A percentile compares a stretch with the other conserved stretches of the same genome.
Evolutionary conservation across 257 asterid species (phyloP).

Genomic region (Nicotiana benthamiana): DNA sequence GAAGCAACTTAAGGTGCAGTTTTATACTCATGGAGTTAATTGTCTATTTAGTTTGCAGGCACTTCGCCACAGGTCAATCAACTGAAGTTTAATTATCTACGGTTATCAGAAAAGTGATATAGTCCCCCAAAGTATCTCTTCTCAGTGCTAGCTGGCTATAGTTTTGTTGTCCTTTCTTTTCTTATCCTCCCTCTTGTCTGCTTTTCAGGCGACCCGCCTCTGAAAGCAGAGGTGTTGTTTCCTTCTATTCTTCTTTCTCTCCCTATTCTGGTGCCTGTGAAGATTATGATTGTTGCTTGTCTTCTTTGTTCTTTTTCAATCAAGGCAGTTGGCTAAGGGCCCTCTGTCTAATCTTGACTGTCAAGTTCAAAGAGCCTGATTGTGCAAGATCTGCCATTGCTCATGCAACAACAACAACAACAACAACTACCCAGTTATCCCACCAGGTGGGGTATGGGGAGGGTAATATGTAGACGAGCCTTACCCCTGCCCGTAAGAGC

Average conservation of each 20-base stretch:
- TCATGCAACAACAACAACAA: too few relatives aligned
- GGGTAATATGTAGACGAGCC: too few relatives aligned
- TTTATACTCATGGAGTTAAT: too few relatives aligned
- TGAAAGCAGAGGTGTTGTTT: neutral
- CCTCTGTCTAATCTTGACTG: neutral
- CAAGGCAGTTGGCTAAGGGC: neutral
- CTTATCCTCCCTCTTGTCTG: neutral
- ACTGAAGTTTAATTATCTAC: neutral
- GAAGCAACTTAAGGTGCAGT: constrained; percentile 84
- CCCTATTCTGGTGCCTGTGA: neutral
- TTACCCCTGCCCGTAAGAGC: too few relatives aligned
- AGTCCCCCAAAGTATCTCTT: neutral
- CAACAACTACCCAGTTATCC: too few relatives aligned
- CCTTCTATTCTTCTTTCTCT: neutral
- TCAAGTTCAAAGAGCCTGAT: neutral
- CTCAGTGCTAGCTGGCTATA: neutral
- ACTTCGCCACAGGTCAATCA: neutral
- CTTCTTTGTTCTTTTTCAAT: neutral
- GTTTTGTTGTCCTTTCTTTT: neutral
- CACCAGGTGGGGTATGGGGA: too few relatives aligned
- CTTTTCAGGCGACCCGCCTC: neutral
- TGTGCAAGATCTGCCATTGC: neutral
- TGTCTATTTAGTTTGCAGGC: neutral
- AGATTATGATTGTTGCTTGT: neutral
- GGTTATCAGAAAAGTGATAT: neutral